phyloP scores from a whole-genome alignment of 2,329 filamentous ascomycete genomes.

The Cercospora brassicicola region DNA sequence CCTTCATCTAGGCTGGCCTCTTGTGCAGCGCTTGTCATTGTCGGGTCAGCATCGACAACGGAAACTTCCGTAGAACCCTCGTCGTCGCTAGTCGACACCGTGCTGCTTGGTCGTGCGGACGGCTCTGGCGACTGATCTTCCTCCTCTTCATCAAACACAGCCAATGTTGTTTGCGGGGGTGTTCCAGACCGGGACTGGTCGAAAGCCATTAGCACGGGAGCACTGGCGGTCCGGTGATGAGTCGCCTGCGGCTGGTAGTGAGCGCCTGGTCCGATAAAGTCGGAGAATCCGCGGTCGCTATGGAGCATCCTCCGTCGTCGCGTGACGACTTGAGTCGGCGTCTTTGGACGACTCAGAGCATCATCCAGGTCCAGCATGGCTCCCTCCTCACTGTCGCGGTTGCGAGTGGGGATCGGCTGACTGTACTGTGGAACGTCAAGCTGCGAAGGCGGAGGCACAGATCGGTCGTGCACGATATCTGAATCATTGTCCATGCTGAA shows the following conservation, averaged over 20 bases:
- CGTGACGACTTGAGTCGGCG: slow-evolving; percentile 65
- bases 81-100: slow-evolving; percentile 19
- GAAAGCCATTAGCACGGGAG: slow-evolving; percentile 75
- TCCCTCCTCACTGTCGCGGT: slow-evolving; percentile 56
- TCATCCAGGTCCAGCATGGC: slow-evolving; percentile 93
- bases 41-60: slow-evolving; percentile 35
- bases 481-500: slow-evolving; percentile 29
- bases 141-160: slow-evolving; percentile 71
- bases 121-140: slow-evolving; percentile 29
- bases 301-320: slow-evolving; percentile 71
- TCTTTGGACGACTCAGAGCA: slow-evolving; percentile 88
- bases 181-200: slow-evolving; percentile 47
- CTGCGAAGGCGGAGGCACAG: neutral
- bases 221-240: slow-evolving; percentile 75
- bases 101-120: slow-evolving; percentile 15
- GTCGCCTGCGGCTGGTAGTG: slow-evolving; percentile 53
- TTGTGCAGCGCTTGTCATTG: slow-evolving; percentile 1
- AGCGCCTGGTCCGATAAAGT: slow-evolving; percentile 67
- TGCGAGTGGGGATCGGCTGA: slow-evolving; percentile 19
- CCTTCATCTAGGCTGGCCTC: slow-evolving; percentile 23
- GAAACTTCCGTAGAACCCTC: slow-evolving; percentile 33
- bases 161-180: slow-evolving; percentile 65
- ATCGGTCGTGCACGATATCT: slow-evolving; percentile 13
- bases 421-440: slow-evolving; percentile 14
- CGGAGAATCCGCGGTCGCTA: slow-evolving; percentile 70